Conservation (phyloP, 1,139 yeast genomes). For the Yamadazyma triangularis region DNA sequence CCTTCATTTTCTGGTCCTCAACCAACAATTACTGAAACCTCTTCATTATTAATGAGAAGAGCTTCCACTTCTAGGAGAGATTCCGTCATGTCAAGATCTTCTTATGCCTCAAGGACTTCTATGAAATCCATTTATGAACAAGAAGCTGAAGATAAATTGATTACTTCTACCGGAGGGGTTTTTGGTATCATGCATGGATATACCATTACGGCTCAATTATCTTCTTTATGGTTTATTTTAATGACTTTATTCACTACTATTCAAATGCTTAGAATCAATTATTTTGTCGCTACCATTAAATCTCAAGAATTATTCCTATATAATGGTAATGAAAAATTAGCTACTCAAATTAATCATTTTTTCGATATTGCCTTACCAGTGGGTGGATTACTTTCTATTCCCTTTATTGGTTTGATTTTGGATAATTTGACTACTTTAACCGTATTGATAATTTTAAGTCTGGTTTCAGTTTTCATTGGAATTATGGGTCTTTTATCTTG, state of each 20-base stretch:
- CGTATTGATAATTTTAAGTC: slow-evolving; percentile 50
- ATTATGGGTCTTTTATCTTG: slow-evolving; percentile 57
- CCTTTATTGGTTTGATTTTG: slow-evolving; percentile 76
- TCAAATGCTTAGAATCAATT: slow-evolving; percentile 87
- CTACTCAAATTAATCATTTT: slow-evolving; percentile 60
- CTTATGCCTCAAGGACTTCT: slow-evolving; percentile 30
- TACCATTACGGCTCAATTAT: slow-evolving; percentile 57
- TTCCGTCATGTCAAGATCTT: slow-evolving; percentile 31
- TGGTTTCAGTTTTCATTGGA: slow-evolving; percentile 59
- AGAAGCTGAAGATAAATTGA: slow-evolving; percentile 53
- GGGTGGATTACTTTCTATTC: slow-evolving; percentile 83
- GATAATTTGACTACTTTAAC: slow-evolving; percentile 68
- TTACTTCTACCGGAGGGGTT: slow-evolving; percentile 62
- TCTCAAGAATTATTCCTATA: slow-evolving; percentile 73
- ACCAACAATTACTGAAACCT: slow-evolving; percentile 40
- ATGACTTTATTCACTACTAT: slow-evolving; percentile 77
- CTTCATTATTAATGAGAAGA: slow-evolving; percentile 36
- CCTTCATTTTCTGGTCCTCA: slow-evolving; percentile 15
- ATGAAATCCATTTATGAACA: slow-evolving; percentile 60
- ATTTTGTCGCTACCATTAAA: slow-evolving; percentile 82
- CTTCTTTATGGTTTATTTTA: slow-evolving; percentile 72
- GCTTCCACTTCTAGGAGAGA: slow-evolving; percentile 32
- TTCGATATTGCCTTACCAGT: slow-evolving; percentile 83
- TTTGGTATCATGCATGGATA: slow-evolving; percentile 81
- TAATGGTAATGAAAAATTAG: slow-evolving; percentile 39